phyloP scores from a whole-genome alignment of 495 filamentous ascomycete species.

The Penicillium canescens region DNA sequence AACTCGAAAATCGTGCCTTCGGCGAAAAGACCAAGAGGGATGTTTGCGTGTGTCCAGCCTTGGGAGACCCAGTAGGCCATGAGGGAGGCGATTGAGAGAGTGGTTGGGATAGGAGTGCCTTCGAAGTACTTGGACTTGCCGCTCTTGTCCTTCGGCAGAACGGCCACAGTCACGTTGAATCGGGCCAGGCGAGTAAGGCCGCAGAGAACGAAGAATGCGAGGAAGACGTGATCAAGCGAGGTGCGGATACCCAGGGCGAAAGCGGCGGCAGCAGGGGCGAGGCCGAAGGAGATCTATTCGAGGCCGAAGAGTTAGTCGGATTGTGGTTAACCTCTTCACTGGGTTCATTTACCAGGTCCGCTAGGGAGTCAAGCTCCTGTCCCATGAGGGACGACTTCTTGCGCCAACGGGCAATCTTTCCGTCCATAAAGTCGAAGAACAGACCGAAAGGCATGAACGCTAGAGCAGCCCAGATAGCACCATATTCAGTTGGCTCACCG shows the following conservation, averaged over 20 bases:
- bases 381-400: conserved; percentile 97
- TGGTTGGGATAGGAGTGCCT: conserved; percentile 93
- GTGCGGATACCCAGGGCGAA: conserved; percentile 92
- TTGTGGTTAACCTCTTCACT: background rate
- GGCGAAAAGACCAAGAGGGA: conserved; percentile 69
- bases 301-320: background rate
- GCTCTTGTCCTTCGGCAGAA: conserved; percentile 83
- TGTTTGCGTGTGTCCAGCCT: conserved; percentile 73
- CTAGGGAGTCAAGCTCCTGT: conserved; percentile 95
- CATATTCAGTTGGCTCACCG: conserved; percentile 63
- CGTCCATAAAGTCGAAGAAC: conserved; percentile 99
- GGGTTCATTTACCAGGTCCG: conserved; percentile 71
- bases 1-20: conserved; percentile 74
- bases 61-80: conserved; percentile 90
- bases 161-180: conserved; percentile 92
- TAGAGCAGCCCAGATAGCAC: conserved; percentile 77
- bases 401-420: conserved; percentile 92
- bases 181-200: conserved; percentile 91
- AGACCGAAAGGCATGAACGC: conserved; percentile 89
- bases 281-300: conserved; percentile 90
- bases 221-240: conserved; percentile 77
- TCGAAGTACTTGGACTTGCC: conserved; percentile 96
- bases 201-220: conserved; percentile 91
- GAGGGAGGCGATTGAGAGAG: conserved; percentile 70
- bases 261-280: conserved; percentile 81